phyloP scores from a whole-genome alignment of 148 eudicot species.

The Vaccinium macrocarpon region DNA sequence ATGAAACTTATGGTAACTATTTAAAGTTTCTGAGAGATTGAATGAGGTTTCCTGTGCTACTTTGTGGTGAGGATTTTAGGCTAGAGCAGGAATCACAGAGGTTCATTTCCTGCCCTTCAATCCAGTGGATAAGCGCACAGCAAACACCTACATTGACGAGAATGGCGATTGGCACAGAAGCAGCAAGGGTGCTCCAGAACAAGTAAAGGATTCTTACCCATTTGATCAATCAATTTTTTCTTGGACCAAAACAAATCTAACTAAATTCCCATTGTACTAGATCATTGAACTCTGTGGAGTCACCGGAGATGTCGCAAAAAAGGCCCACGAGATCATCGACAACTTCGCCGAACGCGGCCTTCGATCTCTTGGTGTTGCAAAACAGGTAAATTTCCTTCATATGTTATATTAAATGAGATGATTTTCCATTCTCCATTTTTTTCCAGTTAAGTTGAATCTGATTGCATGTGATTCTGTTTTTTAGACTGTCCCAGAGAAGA shows the following conservation, averaged over 20 bases:
- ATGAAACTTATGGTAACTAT: not conserved
- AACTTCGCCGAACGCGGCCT: slow-evolving; percentile 83
- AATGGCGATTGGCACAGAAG: slow-evolving; percentile 68
- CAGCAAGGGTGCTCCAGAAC: slow-evolving; percentile 90
- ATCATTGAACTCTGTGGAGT: slow-evolving; percentile 80
- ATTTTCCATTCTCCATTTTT: not conserved
- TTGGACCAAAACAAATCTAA: not conserved
- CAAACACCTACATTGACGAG: slow-evolving; percentile 62
- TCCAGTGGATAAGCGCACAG: slow-evolving; percentile 81
- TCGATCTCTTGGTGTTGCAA: slow-evolving; percentile 76
- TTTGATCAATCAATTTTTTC: not conserved
- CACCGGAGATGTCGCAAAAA: slow-evolving; percentile 54
- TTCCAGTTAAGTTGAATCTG: not conserved
- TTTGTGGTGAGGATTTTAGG: slow-evolving; percentile 34
- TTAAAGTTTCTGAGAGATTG: not conserved
- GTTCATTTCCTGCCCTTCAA: slow-evolving; percentile 78
- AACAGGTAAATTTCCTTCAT: slow-evolving; percentile 46
- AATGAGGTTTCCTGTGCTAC: not conserved
- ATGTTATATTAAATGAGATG: not conserved
- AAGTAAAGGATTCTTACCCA: slow-evolving; percentile 32
- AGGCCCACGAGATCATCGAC: slow-evolving; percentile 62
- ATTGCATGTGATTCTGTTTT: slow-evolving; percentile 1
- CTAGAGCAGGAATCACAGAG: slow-evolving; percentile 74
- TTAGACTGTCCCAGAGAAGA: slow-evolving; percentile 70
- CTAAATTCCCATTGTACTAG: slow-evolving; percentile 23